A percentile compares a stretch with the other conserved stretches of the same genome.
These are phyloP conservation scores for Laetiporus sulphureus DNA, from an alignment of 1,284 basidiomycete species.

Conservation along the genomic window DNA sequence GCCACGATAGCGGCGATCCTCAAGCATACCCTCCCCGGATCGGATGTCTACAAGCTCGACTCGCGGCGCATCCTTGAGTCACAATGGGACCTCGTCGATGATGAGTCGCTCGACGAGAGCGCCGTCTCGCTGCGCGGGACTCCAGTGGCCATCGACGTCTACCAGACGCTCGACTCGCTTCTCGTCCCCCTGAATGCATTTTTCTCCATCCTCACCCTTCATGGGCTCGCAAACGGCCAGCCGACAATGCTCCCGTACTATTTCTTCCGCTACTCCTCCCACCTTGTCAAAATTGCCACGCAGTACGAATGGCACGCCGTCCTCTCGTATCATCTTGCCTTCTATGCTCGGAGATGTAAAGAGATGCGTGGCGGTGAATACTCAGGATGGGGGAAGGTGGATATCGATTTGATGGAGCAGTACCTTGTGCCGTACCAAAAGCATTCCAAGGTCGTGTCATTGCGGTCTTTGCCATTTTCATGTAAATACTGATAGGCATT, in stretches of 20 bases:
- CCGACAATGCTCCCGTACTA: constrained; percentile 22
- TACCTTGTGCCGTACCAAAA: constrained; percentile 25
- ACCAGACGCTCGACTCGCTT: constrained; percentile 27
- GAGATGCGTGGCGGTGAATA: constrained; percentile 29
- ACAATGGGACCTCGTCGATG: constrained; percentile 24
- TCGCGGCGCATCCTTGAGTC: constrained; percentile 25
- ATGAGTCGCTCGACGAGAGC: constrained; percentile 20
- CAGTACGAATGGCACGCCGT: constrained; percentile 30
- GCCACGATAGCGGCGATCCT: constrained; percentile 26
- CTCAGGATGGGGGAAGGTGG: constrained; percentile 25
- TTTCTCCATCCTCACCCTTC: constrained; percentile 27
- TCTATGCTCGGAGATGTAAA: constrained; percentile 24
- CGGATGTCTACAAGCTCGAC: constrained; percentile 29
- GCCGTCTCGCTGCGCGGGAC: constrained; percentile 15
- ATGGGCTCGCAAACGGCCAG: constrained; percentile 23
- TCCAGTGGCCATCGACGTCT: constrained; percentile 23
- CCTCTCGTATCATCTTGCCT: constrained; percentile 28
- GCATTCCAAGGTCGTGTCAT: constrained; percentile 17
- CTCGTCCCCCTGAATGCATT: constrained; percentile 28
- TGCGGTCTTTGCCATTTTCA: constrained; percentile 7
- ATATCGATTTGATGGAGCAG: constrained; percentile 28
- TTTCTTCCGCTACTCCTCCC: constrained; percentile 27
- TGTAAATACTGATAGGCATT: constrained; percentile 3
- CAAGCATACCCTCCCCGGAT: constrained; percentile 22
- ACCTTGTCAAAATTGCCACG: constrained; percentile 23